phyloP scores from a whole-genome alignment of 2,329 filamentous ascomycete genomes.

The Trichoderma endophyticum region DNA sequence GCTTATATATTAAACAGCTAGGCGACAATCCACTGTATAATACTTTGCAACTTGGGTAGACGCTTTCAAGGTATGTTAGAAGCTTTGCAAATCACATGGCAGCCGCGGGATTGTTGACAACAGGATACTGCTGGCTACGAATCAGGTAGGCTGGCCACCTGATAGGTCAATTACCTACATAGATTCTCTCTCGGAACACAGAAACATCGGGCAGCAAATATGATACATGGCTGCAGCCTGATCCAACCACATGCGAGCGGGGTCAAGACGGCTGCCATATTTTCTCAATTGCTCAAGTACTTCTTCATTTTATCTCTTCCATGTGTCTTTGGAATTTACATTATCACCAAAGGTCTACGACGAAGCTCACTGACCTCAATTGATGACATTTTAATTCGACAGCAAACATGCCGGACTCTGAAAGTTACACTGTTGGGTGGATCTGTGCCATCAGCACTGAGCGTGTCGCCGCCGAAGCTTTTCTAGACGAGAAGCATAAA shows the following conservation, averaged over 20 bases:
- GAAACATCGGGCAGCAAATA: neutral
- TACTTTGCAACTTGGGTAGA: neutral
- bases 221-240: neutral
- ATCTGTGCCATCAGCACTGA: constrained; percentile 41
- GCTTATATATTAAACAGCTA: no score
- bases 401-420: neutral
- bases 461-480: constrained; percentile 33
- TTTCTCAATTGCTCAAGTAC: neutral
- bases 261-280: neutral
- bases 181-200: neutral
- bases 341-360: neutral
- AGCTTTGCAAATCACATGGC: neutral
- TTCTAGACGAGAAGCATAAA: neutral
- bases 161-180: neutral
- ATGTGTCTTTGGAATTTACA: neutral
- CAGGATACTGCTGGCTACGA: neutral
- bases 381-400: no score
- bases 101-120: neutral
- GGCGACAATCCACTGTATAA: no score
- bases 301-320: neutral
- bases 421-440: constrained; percentile 40
- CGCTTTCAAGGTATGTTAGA: neutral
- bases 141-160: neutral
- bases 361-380: no score
- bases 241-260: neutral